Evolutionary conservation across 2,329 filamentous ascomycete species (phyloP), one percentile per base, ranked within the genome.

Genomic region (Lecanosticta acicola): DNA sequence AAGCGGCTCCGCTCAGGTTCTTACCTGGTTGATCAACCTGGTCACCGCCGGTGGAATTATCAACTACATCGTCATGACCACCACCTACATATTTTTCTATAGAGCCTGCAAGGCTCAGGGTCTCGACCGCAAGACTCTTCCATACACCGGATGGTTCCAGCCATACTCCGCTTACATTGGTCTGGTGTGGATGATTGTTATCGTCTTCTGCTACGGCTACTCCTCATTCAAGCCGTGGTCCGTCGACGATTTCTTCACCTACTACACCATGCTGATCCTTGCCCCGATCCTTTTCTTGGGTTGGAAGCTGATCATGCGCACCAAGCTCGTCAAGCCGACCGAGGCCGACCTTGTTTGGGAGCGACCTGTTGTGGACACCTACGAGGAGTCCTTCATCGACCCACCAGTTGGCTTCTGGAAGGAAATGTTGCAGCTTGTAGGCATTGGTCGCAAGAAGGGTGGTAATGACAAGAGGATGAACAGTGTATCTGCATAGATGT

Each of bases 271-370:
- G 75, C 67, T 76, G 45, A 62, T 80, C 11, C 63, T 81, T 14
- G 72, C 73, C 0, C 71, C 74, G 2, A 56, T 77, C 24, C 62
- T 79, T 3, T 84, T 74, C 62, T 40, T 74, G 32, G 68, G 69
- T 57, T 87, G 81, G 81, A 87, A 86, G 67, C 2, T 85, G 0
- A 16, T 81, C 61, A 79, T 83, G 68, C 68, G 68, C 41, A 85
- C 82, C 2, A 73, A 70, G 50, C 67, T 78, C 41, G 68, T 81
- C 10, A 64, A 65, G 1, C 66, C 81, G 0, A 58, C 67, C 3
- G 75, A 85, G 57, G 71, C 72, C 3, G 80, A 84, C 56, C 68
- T 83, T 2, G 67, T 80, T 14, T 83, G 79, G 79, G 76, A 83
- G 49, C 69, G 73, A n/a, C 79, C 79, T 5, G 56, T 69, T n/a